Base-by-base conservation (phyloP, 2,329 filamentous ascomycete genomes). In the Cordyceps pruinosa region DNA sequence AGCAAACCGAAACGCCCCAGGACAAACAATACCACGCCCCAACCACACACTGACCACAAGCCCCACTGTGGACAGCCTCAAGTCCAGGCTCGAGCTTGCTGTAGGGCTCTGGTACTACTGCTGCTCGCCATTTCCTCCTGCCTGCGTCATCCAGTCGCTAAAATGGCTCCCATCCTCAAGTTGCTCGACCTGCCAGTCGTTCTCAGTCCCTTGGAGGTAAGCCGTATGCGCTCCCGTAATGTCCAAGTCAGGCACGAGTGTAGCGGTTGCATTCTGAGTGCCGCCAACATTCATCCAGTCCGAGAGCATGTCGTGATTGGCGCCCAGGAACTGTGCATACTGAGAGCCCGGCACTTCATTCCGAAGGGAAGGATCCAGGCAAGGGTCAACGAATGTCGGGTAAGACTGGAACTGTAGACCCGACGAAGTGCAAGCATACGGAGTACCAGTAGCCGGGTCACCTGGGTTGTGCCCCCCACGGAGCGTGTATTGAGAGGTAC, bases 131-230 rank as follows among this genome's bases (percentile, higher is more conserved):
- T 64, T 62, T 50, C 67, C n/a, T n/a, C n/a, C 68, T 12, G 64
- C 63, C 59, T 67, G 66, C 13, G 60, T 58, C 58, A 71, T 67
- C 68, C 69, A 72, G 34, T 69, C 60, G 32, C 66, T 66, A 57
- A 69, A 70, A 48, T 69, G 66, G 23, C 63, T 62, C 21, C 59
- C 61, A 23, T 66, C 66, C 9, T 69, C 68, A 9, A 73, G 56
- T 21, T 69, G 64, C 60, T 70, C 68, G 9, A 73, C 62, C 56
- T 68, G 63, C 72, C 72, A 74, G 51, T 71, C 71, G 12, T 62
- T 63, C 32, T 69, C 63, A 10, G 61, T 65, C 23, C 72, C 70
- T 44, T 62, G 66, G 28, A 74, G 63, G 48, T 69, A 71, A 6
- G 58, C 63, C 21, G 68, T 66, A 48, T 68, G 66, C 19, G 62